Evolutionary conservation across 345 rosid species (phyloP).

Genomic region (Barbarea vulgaris): DNA sequence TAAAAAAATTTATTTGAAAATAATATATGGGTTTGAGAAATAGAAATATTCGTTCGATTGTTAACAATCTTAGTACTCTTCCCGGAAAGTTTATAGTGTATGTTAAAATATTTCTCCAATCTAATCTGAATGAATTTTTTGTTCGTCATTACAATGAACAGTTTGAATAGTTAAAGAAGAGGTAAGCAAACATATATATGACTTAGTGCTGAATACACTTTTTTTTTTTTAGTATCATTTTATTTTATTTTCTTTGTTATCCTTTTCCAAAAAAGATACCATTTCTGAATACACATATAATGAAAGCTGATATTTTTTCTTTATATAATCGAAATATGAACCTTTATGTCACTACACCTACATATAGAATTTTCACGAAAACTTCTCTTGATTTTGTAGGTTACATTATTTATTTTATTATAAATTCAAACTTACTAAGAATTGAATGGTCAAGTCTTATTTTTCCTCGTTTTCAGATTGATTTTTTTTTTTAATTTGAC

Average conservation of each 20-base stretch:
- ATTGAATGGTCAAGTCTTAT: conserved; percentile 34
- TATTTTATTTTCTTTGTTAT: no score
- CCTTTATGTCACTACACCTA: not conserved
- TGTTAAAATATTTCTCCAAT: not conserved
- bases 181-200: not conserved
- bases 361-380: not conserved
- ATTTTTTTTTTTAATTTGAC: not conserved
- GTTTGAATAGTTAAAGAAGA: not conserved
- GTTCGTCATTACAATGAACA: not conserved
- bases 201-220: not conserved
- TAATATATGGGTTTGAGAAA: not conserved
- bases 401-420: no score
- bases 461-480: not conserved
- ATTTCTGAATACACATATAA: not conserved
- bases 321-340: not conserved
- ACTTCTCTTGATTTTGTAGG: conserved; percentile 15
- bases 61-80: not conserved
- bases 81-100: not conserved
- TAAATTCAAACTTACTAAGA: no score
- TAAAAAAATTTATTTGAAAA: not conserved
- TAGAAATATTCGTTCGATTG: conserved; percentile 20
- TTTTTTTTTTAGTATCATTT: no score
- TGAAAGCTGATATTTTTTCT: conserved; percentile 2
- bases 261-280: no score
- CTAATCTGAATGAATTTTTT: not conserved